These are phyloP conservation scores for Fraxinus albicans DNA, from an alignment of 305 asterid genomes.

Conservation along the genomic window DNA sequence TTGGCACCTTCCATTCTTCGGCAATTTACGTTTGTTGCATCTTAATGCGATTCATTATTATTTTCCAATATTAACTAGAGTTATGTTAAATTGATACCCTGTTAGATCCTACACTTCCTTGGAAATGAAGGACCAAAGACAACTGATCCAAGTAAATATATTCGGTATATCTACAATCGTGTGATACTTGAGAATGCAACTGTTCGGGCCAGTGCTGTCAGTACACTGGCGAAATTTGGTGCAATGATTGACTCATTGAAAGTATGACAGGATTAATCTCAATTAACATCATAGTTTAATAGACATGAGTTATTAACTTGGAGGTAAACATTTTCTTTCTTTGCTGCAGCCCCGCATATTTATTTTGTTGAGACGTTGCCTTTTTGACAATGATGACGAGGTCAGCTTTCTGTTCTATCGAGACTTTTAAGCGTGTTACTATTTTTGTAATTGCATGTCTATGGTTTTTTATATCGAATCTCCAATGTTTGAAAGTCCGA, in stretches of 20 bases:
- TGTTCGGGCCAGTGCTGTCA: conserved; percentile 93
- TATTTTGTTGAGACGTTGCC: conserved; percentile 87
- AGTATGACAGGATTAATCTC: conserved; percentile 45
- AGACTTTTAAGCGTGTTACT: background rate
- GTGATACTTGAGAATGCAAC: conserved; percentile 95
- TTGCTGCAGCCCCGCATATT: conserved; percentile 85
- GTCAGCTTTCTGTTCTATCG: conserved; percentile 36
- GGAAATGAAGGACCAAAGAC: conserved; percentile 98
- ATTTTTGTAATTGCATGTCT: background rate
- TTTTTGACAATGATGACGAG: conserved; percentile 94
- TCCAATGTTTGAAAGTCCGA: background rate
- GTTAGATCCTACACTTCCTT: conserved; percentile 88
- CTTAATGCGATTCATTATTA: background rate
- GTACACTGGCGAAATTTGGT: conserved; percentile 92
- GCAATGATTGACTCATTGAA: conserved; percentile 85
- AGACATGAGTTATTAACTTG: conserved; percentile 26
- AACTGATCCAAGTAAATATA: conserved; percentile 83
- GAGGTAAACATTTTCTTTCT: conserved; percentile 14
- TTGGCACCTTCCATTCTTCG: background rate
- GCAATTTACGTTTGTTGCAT: conserved; percentile 6
- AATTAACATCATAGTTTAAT: conserved; percentile 5
- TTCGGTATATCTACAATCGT: conserved; percentile 84
- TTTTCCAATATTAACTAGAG: background rate
- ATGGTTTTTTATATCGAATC: background rate
- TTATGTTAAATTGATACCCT: conserved; percentile 13